Evolutionary conservation across 2,329 filamentous ascomycete species (phyloP).

Genomic region (Pleochaeta shiraiana): DNA sequence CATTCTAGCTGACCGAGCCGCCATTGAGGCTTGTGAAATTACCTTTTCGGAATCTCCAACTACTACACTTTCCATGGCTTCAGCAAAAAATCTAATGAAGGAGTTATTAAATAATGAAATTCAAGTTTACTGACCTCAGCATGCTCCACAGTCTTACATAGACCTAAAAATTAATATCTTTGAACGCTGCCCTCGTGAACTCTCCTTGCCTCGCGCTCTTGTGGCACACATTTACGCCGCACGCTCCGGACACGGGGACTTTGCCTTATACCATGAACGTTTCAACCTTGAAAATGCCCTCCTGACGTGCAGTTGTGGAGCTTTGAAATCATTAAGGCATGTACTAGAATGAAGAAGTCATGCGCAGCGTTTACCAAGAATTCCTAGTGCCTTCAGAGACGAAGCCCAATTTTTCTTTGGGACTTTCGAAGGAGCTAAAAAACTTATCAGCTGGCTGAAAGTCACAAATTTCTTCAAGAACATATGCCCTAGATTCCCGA

Average conservation of each 20-base stretch:
- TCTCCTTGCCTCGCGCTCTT: not conserved
- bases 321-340: not conserved
- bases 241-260: not conserved
- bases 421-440: not conserved
- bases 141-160: not conserved
- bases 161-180: not conserved
- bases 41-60: not conserved
- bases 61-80: not conserved
- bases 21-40: not conserved
- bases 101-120: not conserved
- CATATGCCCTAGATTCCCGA: not conserved
- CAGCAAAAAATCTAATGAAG: not conserved
- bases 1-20: not conserved
- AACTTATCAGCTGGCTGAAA: not conserved
- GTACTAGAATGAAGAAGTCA: not conserved
- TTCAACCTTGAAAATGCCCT: not conserved
- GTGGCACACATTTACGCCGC: not conserved
- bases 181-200: not conserved
- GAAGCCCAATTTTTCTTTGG: not conserved
- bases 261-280: not conserved
- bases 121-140: not conserved
- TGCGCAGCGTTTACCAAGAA: not conserved
- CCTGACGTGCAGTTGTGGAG: not conserved
- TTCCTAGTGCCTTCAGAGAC: not conserved
- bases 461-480: not conserved